These are phyloP conservation scores for Cadophora luteo-olivacea DNA, from an alignment of 2,329 filamentous ascomycete genomes.

Conservation along the genomic window DNA sequence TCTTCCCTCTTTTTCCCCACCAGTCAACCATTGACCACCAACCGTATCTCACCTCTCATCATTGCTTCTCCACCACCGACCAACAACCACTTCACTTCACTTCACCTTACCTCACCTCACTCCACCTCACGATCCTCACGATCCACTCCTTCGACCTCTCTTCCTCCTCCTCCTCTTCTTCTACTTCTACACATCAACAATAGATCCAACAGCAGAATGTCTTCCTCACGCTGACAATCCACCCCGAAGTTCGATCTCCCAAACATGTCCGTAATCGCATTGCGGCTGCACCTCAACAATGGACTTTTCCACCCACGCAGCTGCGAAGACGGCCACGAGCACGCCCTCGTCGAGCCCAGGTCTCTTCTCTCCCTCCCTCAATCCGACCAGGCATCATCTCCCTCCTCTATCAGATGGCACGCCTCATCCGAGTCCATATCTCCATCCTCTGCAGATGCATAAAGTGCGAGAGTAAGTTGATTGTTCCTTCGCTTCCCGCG, in stretches of 20 bases:
- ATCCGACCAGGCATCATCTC: slow-evolving; percentile 37
- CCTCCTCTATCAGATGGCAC: slow-evolving; percentile 58
- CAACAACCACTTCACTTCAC: slow-evolving; percentile 14
- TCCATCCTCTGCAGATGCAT: slow-evolving; percentile 75
- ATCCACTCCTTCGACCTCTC: slow-evolving; percentile 1
- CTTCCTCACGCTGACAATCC: slow-evolving; percentile 9
- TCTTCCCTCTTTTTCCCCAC: background rate
- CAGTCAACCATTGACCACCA: slow-evolving; percentile 8
- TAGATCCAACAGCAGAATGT: slow-evolving; percentile 16
- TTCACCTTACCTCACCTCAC: slow-evolving; percentile 15
- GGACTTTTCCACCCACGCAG: slow-evolving; percentile 35
- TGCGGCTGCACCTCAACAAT: slow-evolving; percentile 39
- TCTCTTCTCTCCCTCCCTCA: slow-evolving; percentile 61
- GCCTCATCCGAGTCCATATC: slow-evolving; percentile 61
- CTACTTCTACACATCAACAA: background rate
- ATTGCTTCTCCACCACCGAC: slow-evolving; percentile 9
- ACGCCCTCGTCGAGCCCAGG: slow-evolving; percentile 67
- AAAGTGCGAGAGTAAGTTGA: slow-evolving; percentile 74
- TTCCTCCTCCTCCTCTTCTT: background rate
- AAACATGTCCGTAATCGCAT: slow-evolving; percentile 33
- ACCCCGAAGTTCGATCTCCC: background rate
- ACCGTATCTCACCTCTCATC: slow-evolving; percentile 20
- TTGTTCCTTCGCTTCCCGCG: slow-evolving; percentile 13
- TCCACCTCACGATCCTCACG: background rate
- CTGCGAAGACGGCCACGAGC: slow-evolving; percentile 51